Evolutionary conservation across 305 asterid species (phyloP), one percentile per base, ranked within the genome.

Genomic region (Ilex paraguariensis): DNA sequence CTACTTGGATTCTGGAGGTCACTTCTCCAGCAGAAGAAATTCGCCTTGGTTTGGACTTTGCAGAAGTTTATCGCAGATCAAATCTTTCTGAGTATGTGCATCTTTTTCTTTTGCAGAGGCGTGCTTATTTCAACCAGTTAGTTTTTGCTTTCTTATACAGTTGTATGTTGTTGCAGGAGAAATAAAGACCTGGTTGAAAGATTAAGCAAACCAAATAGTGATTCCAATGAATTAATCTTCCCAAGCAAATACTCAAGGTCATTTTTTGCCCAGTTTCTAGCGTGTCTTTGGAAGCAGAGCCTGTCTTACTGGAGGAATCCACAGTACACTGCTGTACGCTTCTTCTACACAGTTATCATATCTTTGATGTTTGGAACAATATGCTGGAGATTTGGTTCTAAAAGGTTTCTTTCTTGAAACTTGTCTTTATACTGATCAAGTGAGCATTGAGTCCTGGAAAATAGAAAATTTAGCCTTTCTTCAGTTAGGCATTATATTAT

Each of bases 301-400:
- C 76, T 75, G 31, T 82, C 85, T 2, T 74, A 79, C 77, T 87
- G 95, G 95, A 73, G 93, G 59, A 87, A 87, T 66, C 94, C 95
- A 10, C 95, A 83, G 14, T 85, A 87, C 63, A 85, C 91, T 17
- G 95, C 95, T 10, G 95, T 87, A 3, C 90, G 93, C 58, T 83
- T 85, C 75, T 83, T 87, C 81, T 87, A 85, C 77, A 85, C 95
- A 0, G 74, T 83, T 54, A 79, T 86, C 78, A 86, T 88, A 31
- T 83, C 96, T 0, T 68, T 86, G 78, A 82, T 88, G 95, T 82
- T 86, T 10, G 96, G 96, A 53, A 75, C 93, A 45, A 86, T 88
- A 21, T 88, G 89, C 83, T 88, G 96, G 96, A 80, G 79, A 70
- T 82, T 86, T 62, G 96, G 96, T 63, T 75, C 87, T 59, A 84